Base-by-base conservation (phyloP, 768 basidiomycete genomes). In the Auriculariales sp. region DNA sequence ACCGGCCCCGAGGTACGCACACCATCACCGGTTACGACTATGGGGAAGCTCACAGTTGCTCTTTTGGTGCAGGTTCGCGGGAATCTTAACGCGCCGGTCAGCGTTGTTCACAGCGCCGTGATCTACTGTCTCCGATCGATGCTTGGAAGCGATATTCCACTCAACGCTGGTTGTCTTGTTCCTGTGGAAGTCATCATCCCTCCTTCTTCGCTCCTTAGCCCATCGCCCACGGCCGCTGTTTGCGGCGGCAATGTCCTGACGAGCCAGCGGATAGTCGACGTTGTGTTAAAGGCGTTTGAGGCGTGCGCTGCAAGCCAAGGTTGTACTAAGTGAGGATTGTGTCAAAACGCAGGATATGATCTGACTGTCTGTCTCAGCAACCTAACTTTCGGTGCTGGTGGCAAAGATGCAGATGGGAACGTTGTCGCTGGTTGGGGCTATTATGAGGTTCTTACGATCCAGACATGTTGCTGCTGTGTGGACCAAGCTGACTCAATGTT, bases 161-260 rank as follows among this genome's bases (percentile, higher is more conserved):
- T 97, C 25, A 97, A 97, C 61, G 88, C 90, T 22, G 93, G 93
- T 1, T 95, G 92, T 60, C 73, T 97, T 7, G 85, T 90, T 6
- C 91, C 91, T 1, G 68, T 92, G 31, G 75, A 82, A 82, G 86
- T 97, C 54, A 78, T 71, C 54, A 83, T 94, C 31, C 92, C 93
- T 0, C 62, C 70, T n/a, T 80, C 78, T 49, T 85, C 83, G 1
- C 62, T 95, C 11, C 68, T 97, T 27, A 74, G 79, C 4, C 93
- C 92, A 0, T 85, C 84, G 11, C 76, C 77, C 36, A 91, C 86
- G 0, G 88, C 86, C 9, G 93, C 92, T 0, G 90, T 94, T 4
- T 93, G 90, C 54, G 91, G 86, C 28, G 92, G 92, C 10, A 97
- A 95, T 59, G 90, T 93, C 2, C 67, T 89, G 39, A 92, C 90